Evolutionary conservation across 176 grass and related monocot genomes (phyloP).

Genomic region (Phyllostachys edulis): DNA sequence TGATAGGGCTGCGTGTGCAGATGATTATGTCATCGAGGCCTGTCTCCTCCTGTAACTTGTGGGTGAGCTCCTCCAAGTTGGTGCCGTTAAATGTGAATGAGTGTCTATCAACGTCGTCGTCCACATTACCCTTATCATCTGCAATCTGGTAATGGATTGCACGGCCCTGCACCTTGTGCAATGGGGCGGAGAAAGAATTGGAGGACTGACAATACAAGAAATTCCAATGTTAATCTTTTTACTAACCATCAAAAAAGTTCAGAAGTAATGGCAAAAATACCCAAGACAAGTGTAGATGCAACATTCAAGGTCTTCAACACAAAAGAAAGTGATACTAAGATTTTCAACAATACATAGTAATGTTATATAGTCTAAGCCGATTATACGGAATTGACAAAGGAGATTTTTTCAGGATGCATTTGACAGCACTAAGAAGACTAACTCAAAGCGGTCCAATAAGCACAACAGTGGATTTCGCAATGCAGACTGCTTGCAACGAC

Average conservation of each 20-base stretch:
- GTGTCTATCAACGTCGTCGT: conserved; percentile 34
- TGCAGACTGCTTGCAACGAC: not conserved
- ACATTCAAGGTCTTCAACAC: not conserved
- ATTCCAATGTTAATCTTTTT: conserved; percentile 19
- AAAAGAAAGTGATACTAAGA: not conserved
- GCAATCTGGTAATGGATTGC: conserved; percentile 69
- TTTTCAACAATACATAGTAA: not conserved
- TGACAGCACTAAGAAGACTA: not conserved
- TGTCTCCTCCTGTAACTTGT: conserved; percentile 66
- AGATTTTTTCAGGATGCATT: not conserved
- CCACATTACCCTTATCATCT: conserved; percentile 69
- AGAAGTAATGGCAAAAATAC: not conserved
- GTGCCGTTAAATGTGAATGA: conserved; percentile 75
- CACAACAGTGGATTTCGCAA: not conserved
- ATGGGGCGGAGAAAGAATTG: conserved; percentile 36
- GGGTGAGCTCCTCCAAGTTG: conserved; percentile 59
- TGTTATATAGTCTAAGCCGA: not conserved
- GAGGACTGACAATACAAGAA: conserved; percentile 47
- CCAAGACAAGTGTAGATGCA: not conserved
- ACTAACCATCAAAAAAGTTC: not conserved
- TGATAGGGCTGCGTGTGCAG: conserved; percentile 70
- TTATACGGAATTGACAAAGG: not conserved
- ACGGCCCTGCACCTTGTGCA: conserved; percentile 74
- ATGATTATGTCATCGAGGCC: conserved; percentile 56
- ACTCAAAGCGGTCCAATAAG: not conserved